Percentiles rank a stretch among this genome's conserved stretches.
Conservation (phyloP, 306 rosid genomes). For the Prunus salicina region DNA sequence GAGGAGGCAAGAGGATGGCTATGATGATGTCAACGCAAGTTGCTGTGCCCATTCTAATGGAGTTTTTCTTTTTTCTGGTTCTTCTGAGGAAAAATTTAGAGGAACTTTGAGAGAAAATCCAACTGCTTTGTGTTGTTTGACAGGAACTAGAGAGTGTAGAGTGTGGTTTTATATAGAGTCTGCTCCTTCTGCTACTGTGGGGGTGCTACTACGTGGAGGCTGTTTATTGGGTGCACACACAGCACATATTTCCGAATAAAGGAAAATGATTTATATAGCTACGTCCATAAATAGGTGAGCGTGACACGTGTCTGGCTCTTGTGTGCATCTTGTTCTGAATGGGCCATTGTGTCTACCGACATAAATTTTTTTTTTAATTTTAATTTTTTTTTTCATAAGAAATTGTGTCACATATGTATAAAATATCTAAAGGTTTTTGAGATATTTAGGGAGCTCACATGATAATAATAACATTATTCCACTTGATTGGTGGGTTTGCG, state of each 20-base stretch:
- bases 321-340: not conserved
- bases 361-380: not conserved
- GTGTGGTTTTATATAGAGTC: not conserved
- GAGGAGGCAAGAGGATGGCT: constrained; percentile 85
- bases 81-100: too few relatives aligned
- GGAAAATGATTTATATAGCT: not conserved
- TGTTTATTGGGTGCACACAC: not conserved
- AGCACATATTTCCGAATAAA: not conserved
- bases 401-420: not conserved
- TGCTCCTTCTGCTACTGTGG: not conserved
- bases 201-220: not conserved
- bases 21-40: constrained; percentile 62
- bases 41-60: constrained; percentile 24
- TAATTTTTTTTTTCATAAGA: not conserved
- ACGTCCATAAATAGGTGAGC: not conserved
- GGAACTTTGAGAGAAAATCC: too few relatives aligned
- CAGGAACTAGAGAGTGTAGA: not conserved
- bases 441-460: not conserved
- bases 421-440: not conserved
- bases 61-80: not conserved
- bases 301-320: not conserved
- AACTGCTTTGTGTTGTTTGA: not conserved
- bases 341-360: not conserved
- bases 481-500: not conserved
- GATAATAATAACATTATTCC: not conserved